Evolutionary conservation across 805 yeast genomes (phyloP).

Genomic region (Kodamaea restingae): DNA sequence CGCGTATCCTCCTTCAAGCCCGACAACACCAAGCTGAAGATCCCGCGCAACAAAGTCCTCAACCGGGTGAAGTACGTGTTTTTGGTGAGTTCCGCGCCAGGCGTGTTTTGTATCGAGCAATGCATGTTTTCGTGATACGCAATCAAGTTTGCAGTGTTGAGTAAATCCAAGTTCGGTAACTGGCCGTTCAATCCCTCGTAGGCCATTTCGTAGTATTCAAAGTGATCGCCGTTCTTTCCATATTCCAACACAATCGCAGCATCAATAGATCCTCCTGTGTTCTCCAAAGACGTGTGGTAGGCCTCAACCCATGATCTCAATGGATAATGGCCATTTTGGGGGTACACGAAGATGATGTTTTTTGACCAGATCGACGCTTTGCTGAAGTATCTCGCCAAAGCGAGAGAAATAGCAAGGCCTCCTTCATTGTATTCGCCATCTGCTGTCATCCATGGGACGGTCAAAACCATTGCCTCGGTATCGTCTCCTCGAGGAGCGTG

Average conservation of each 20-base stretch:
- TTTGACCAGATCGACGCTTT: slow-evolving; percentile 95
- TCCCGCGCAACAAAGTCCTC: slow-evolving; percentile 56
- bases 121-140: slow-evolving; percentile 73
- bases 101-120: slow-evolving; percentile 56
- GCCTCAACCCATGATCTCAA: slow-evolving; percentile 90
- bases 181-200: slow-evolving; percentile 95
- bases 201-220: slow-evolving; percentile 67
- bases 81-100: slow-evolving; percentile 42
- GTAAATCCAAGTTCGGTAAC: slow-evolving; percentile 85
- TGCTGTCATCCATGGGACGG: slow-evolving; percentile 79
- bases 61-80: slow-evolving; percentile 54
- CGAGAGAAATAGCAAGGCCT: slow-evolving; percentile 69
- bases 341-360: slow-evolving; percentile 81
- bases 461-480: slow-evolving; percentile 89
- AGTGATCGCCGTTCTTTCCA: slow-evolving; percentile 60
- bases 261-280: slow-evolving; percentile 91
- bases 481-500: slow-evolving; percentile 96
- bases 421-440: slow-evolving; percentile 69
- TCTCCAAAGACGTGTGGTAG: slow-evolving; percentile 77
- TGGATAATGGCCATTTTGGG: slow-evolving; percentile 64
- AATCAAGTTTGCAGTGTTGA: slow-evolving; percentile 75
- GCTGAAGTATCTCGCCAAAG: slow-evolving; percentile 74
- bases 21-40: slow-evolving; percentile 63
- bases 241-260: slow-evolving; percentile 84
- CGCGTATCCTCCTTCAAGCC: slow-evolving; percentile 60